These are phyloP conservation scores for Aspergillus diversus DNA, from an alignment of 495 filamentous ascomycete genomes.

Conservation along the genomic window DNA sequence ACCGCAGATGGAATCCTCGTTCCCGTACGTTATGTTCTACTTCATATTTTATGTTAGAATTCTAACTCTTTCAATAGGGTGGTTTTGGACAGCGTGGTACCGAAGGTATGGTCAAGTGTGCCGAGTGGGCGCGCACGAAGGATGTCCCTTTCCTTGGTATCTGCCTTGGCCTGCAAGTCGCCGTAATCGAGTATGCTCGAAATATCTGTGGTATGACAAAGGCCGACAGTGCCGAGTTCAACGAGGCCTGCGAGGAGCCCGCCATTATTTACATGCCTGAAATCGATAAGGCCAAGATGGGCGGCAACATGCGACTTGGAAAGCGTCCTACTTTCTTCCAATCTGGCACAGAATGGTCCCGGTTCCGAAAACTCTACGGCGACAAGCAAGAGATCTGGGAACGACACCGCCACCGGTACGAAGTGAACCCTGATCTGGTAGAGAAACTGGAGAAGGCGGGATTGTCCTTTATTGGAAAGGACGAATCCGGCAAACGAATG, in stretches of 20 bases:
- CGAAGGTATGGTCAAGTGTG: slow-evolving; percentile 84
- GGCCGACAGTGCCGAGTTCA: slow-evolving; percentile 70
- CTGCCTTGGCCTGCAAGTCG: slow-evolving; percentile 93
- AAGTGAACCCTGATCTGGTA: slow-evolving; percentile 49
- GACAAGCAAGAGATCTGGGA: slow-evolving; percentile 50
- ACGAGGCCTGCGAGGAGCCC: slow-evolving; percentile 56
- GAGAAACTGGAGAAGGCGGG: slow-evolving; percentile 39
- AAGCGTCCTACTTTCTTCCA: slow-evolving; percentile 77
- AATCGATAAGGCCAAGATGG: slow-evolving; percentile 70
- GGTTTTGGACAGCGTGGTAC: slow-evolving; percentile 85
- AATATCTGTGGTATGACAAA: slow-evolving; percentile 64
- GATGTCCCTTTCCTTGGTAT: slow-evolving; percentile 86
- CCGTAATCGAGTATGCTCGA: slow-evolving; percentile 87
- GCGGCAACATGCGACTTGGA: slow-evolving; percentile 93
- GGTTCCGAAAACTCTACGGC: slow-evolving; percentile 75
- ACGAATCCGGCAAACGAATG: slow-evolving; percentile 83
- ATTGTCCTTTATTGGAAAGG: slow-evolving; percentile 66
- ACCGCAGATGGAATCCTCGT: slow-evolving; percentile 65
- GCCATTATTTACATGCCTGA: slow-evolving; percentile 94
- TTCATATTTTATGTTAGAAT: neutral
- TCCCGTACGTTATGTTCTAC: slow-evolving; percentile 28
- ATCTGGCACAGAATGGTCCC: slow-evolving; percentile 75
- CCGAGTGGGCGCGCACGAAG: slow-evolving; percentile 81
- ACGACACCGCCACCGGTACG: slow-evolving; percentile 52
- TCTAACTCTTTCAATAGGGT: slow-evolving; percentile 54